These are phyloP conservation scores for Penicillium pancosmium DNA, from an alignment of 495 filamentous ascomycete species.

Conservation along the genomic window DNA sequence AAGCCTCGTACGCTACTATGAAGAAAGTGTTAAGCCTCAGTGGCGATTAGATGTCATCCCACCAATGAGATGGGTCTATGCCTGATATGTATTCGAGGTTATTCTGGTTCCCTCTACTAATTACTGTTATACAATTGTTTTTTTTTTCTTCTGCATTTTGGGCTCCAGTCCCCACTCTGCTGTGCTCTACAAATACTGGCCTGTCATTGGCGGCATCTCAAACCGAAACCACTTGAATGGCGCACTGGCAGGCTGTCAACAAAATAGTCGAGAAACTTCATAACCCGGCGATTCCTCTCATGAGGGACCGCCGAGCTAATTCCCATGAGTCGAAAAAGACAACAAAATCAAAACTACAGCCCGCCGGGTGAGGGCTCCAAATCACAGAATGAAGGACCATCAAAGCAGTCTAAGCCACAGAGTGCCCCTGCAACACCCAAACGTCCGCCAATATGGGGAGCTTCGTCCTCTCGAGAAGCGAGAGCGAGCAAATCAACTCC, in stretches of 20 bases:
- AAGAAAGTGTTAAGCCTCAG: background rate
- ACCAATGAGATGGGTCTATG: background rate
- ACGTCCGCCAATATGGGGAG: slow-evolving; percentile 12
- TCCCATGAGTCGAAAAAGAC: slow-evolving; percentile 21
- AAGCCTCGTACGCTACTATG: slow-evolving; percentile 2
- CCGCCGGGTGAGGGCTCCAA: slow-evolving; percentile 7
- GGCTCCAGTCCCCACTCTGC: slow-evolving; percentile 18
- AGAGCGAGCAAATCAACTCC: slow-evolving; percentile 8
- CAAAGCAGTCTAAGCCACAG: slow-evolving; percentile 14
- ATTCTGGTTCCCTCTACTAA: background rate
- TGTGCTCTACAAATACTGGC: slow-evolving; percentile 19
- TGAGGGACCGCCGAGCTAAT: slow-evolving; percentile 3
- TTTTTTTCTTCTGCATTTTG: slow-evolving; percentile 4
- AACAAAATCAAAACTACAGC: slow-evolving; percentile 10
- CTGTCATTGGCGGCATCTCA: slow-evolving; percentile 29
- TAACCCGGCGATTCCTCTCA: slow-evolving; percentile 12
- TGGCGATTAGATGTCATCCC: slow-evolving; percentile 2
- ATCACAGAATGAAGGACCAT: slow-evolving; percentile 12
- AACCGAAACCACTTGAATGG: slow-evolving; percentile 18
- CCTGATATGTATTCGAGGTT: background rate
- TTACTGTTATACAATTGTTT: background rate
- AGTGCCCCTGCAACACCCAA: slow-evolving; percentile 20
- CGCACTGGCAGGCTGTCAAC: slow-evolving; percentile 17
- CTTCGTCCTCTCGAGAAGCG: slow-evolving; percentile 5
- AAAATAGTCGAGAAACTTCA: slow-evolving; percentile 13